Base-by-base conservation (phyloP, 2,329 filamentous ascomycete species). In the Drechslera avenae region DNA sequence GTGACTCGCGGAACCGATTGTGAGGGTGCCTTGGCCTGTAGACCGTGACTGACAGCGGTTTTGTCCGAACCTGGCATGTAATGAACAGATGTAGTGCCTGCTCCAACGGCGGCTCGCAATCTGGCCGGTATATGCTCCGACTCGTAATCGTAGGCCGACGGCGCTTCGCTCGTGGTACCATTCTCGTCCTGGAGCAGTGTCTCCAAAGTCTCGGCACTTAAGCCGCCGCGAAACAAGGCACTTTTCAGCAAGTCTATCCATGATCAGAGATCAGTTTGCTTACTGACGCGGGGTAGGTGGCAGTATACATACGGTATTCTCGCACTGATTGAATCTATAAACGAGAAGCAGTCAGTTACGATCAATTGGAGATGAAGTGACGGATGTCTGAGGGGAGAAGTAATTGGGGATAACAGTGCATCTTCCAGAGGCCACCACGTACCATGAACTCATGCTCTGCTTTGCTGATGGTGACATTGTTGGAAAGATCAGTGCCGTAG, bases 391-490 rank as follows among this genome's bases (percentile, higher is more conserved):
- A 13, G 3, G 13, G 21, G n/a, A n/a, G 21, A 31, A 19, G 30
- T 3, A 9, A 9, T 2, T 14, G 19, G 13, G 10, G n/a, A 10
- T 14, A 48, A 4, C 5, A 26, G n/a, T 16, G 9, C n/a, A 19
- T 5, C 30, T 28, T 18, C 9, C 14, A 30, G 37, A 17, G 37
- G 43, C n/a, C 28, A n/a, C 62, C 57, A 49, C 79, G 70, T 59
- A 85, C 77, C 53, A 91, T 76, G 40, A 70, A 71, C 41, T 86
- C 80, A 72, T 90, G 84, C 64, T 91, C 85, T 41, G 73, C 69
- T 63, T 79, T 84, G 31, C 81, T 75, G 46, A 90, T 81, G 49
- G 78, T 81, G 39, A 88, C 76, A 54, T 75, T 75, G 48, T 54
- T 54, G 18, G 72, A 66, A 32, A 72, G 45, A 49, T 65, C 58